phyloP scores from a whole-genome alignment of 78 protist genomes.

The Goniomonas avonlea region DNA sequence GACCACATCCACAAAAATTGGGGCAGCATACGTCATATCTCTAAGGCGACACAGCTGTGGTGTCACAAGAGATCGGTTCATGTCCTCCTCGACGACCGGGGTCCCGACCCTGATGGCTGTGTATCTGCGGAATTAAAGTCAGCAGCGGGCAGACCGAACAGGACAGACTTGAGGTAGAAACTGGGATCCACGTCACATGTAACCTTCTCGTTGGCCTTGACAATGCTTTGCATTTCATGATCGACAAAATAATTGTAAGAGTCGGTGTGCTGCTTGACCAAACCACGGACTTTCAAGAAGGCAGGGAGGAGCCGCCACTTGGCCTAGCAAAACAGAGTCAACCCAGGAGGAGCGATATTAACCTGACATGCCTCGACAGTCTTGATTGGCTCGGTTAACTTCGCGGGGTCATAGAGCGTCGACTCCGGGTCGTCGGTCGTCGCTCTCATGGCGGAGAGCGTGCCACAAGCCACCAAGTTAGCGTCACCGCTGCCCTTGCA shows the following conservation, averaged over 20 bases:
- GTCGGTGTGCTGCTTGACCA: conserved; percentile 93
- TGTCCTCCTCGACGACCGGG: not conserved
- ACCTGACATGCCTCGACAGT: not conserved
- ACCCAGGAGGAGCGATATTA: not conserved
- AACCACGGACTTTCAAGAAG: conserved; percentile 80
- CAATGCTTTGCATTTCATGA: conserved; percentile 49
- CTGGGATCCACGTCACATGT: conserved; percentile 70
- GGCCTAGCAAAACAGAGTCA: not conserved
- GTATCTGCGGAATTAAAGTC: conserved; percentile 33
- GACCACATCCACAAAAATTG: conserved; percentile 79
- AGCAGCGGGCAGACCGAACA: not conserved
- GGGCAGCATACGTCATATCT: conserved; percentile 95
- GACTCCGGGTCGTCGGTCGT: no score
- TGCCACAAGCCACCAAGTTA: no score
- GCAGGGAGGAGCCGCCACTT: conserved; percentile 94
- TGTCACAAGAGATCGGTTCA: no score
- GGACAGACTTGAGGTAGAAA: conserved; percentile 47
- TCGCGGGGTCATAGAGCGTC: not conserved
- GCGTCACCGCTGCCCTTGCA: no score
- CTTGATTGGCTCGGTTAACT: not conserved
- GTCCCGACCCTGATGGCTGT: conserved; percentile 37
- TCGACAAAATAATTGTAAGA: conserved; percentile 86
- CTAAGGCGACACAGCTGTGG: conserved; percentile 80
- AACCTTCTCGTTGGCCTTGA: conserved; percentile 68
- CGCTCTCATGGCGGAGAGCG: no score